Conservation (phyloP, 2,329 filamentous ascomycete genomes). For the Lachnellula arida region DNA sequence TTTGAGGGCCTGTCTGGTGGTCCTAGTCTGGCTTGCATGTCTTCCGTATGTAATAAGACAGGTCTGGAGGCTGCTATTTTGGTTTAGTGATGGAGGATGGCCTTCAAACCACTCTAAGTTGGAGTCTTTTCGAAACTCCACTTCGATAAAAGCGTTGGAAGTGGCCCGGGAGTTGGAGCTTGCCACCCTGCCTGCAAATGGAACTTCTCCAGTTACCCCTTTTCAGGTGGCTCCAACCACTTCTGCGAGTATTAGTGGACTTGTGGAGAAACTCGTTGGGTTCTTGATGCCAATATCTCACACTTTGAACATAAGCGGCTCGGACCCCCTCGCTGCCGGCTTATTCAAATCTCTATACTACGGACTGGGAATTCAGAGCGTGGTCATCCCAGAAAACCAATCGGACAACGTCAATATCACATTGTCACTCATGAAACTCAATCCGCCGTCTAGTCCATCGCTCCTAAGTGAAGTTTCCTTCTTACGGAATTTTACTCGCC, state of each 20-base stretch:
- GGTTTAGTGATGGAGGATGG: slow-evolving; percentile 45
- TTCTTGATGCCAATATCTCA: slow-evolving; percentile 26
- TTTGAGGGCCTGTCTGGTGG: slow-evolving; percentile 73
- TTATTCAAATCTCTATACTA: slow-evolving; percentile 28
- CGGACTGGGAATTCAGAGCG: slow-evolving; percentile 20
- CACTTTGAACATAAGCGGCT: slow-evolving; percentile 22
- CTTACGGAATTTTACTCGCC: slow-evolving; percentile 60
- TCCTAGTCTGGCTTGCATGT: slow-evolving; percentile 81
- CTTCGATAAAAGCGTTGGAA: slow-evolving; percentile 19
- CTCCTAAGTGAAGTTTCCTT: slow-evolving; percentile 54
- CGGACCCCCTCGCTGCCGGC: slow-evolving; percentile 25
- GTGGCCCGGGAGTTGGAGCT: slow-evolving; percentile 23
- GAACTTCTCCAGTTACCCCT: slow-evolving; percentile 28
- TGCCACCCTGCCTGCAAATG: slow-evolving; percentile 24
- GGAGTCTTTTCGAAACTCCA: slow-evolving; percentile 12
- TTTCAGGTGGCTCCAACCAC: slow-evolving; percentile 33
- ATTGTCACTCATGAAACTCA: slow-evolving; percentile 5
- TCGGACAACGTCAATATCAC: slow-evolving; percentile 11
- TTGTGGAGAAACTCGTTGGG: slow-evolving; percentile 35
- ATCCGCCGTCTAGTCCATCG: slow-evolving; percentile 31
- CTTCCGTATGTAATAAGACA: slow-evolving; percentile 88
- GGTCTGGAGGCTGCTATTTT: slow-evolving; percentile 91
- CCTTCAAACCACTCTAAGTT: slow-evolving; percentile 16
- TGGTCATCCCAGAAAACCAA: slow-evolving; percentile 5
- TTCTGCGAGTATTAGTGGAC: slow-evolving; percentile 33